Evolutionary conservation across 371 early-diverging fungal species (phyloP), one percentile per base, ranked within the genome.

Genomic region (Mucor mucedo): DNA sequence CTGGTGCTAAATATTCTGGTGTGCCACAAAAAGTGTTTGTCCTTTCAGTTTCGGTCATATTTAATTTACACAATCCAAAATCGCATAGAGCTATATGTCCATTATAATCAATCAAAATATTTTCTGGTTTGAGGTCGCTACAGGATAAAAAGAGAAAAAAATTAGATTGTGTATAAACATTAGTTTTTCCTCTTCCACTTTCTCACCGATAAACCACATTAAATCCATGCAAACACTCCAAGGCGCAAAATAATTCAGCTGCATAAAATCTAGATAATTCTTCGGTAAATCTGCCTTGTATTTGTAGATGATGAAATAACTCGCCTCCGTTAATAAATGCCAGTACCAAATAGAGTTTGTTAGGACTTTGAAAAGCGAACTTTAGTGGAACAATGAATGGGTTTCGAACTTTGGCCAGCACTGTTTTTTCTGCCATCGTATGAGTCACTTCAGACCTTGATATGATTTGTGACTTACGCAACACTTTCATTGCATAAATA

Each of bases 21-120:
- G 99, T 99, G 38, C 99, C 99, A 75, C 98, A 98, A 78, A 99
- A 96, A 0, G 99, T 98, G 72, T 89, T 92, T 45, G 99, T 98
- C 9, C 88, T 89, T 48, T 92, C 89, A 63, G 94, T 92, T 60
- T 95, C 96, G 16, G 93, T 95, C 87, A 99, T 92, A 76, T 94
- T 91, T 33, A 93, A 80, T 78, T 97, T 97, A 85, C 98, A 98
- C 65, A 99, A 87, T 0, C 99, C 99, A 83, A 98, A 98, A 84
- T 99, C 99, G 75, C 94, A 93, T 38, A 99, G 85, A 6, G 96
- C 96, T 73, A 99, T 96, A 78, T 98, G 98, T 27, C 99, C 99
- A 30, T 89, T 90, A 74, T 90, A 91, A 76, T 94, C 95, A n/a
- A 99, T 81, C 60, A 98, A 80, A 58, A 99, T 96, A 77, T 98